phyloP scores from a whole-genome alignment of 352 stramenopile species.

The Phytopythium cucurbitacearum region DNA sequence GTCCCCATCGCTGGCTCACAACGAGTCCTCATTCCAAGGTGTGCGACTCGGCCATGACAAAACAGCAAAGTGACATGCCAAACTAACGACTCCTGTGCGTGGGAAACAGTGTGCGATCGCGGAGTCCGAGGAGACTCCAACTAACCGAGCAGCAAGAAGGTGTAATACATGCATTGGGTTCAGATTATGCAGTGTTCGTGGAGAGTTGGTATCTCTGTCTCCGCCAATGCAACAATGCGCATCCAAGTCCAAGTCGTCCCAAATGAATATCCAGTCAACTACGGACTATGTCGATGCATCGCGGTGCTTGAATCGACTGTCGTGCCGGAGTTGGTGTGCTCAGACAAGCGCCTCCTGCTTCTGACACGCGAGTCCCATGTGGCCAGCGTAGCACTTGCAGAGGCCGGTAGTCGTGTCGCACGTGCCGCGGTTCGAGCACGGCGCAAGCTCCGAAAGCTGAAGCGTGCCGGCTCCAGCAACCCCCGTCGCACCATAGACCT shows the following conservation, averaged over 20 bases:
- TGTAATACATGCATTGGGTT: too few relatives aligned
- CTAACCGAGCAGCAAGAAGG: background rate
- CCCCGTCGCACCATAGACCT: conserved; percentile 11
- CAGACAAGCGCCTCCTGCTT: conserved; percentile 59
- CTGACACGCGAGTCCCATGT: conserved; percentile 75
- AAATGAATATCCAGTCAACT: too few relatives aligned
- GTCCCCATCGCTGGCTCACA: conserved; percentile 38
- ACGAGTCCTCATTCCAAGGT: conserved; percentile 39
- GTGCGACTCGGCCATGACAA: background rate
- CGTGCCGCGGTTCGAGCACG: conserved; percentile 56
- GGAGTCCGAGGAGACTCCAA: background rate
- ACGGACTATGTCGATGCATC: too few relatives aligned
- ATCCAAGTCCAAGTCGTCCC: too few relatives aligned
- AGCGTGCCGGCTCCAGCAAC: background rate
- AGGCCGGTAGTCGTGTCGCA: conserved; percentile 50
- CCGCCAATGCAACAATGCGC: too few relatives aligned
- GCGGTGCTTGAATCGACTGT: too few relatives aligned
- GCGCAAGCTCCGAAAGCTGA: conserved; percentile 38
- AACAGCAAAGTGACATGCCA: too few relatives aligned
- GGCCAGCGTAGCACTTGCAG: conserved; percentile 63
- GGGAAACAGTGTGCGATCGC: background rate
- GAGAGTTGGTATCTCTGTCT: too few relatives aligned
- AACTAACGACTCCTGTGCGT: background rate
- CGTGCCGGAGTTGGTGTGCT: background rate
- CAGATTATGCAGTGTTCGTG: too few relatives aligned